These are phyloP conservation scores for Tylopilus cervinicoccineus DNA, from an alignment of 768 basidiomycete species.

Conservation along the genomic window DNA sequence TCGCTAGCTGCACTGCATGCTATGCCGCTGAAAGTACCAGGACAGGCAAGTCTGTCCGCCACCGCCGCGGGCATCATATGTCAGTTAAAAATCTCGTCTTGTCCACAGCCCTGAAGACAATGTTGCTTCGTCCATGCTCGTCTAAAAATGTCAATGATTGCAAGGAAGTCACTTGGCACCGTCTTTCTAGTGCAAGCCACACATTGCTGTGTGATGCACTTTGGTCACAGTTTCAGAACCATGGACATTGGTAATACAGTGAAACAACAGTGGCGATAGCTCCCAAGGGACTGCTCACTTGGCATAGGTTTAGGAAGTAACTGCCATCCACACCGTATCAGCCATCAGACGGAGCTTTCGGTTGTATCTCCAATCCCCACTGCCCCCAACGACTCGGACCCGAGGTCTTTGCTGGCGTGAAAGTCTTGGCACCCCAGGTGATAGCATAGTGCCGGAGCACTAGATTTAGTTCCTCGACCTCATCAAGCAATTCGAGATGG, in stretches of 20 bases:
- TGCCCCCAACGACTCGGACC: constrained; percentile 6
- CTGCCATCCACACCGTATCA: not conserved
- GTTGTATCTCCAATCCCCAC: constrained; percentile 8
- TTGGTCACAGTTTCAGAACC: not conserved
- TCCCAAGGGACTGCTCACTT: not conserved
- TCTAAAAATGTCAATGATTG: not conserved
- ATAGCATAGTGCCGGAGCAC: constrained; percentile 61
- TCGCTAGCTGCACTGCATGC: not conserved
- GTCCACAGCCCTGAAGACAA: not conserved
- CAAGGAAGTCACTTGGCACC: not conserved
- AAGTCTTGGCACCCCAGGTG: constrained; percentile 50
- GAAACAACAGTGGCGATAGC: not conserved
- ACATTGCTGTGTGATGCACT: not conserved
- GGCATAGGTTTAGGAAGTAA: not conserved
- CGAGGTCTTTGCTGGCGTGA: not conserved
- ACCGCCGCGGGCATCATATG: not conserved
- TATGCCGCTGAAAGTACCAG: not conserved
- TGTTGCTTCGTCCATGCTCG: not conserved
- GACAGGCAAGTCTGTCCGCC: not conserved
- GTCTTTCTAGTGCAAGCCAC: not conserved
- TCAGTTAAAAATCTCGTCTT: not conserved
- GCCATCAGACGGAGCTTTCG: not conserved
- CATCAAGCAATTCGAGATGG: constrained; percentile 71
- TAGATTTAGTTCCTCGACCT: constrained; percentile 90
- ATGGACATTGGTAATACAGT: not conserved